Evolutionary conservation across 2,329 filamentous ascomycete genomes (phyloP).

Genomic region (Capronia coronata): DNA sequence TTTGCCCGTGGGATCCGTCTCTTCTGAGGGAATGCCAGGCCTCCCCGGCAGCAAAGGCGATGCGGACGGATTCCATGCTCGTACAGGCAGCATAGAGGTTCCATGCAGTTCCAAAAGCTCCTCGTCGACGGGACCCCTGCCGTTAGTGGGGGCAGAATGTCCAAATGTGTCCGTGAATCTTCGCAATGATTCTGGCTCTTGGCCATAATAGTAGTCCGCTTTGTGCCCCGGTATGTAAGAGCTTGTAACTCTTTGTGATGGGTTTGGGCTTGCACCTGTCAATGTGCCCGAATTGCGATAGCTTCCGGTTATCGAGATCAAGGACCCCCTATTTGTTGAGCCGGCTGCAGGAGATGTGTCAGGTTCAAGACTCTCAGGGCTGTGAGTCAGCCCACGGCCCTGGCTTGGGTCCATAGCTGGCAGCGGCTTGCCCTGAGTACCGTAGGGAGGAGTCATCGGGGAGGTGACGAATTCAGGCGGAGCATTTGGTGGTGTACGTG

Average conservation of each 20-base stretch:
- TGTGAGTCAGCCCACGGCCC: neutral
- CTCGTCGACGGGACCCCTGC: neutral
- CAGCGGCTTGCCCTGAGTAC: neutral
- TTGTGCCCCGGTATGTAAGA: neutral
- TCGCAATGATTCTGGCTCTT: neutral
- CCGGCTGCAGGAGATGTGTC: neutral
- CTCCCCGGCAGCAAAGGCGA: too few relatives aligned
- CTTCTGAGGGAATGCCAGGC: neutral
- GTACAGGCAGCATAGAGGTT: neutral
- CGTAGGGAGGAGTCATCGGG: neutral
- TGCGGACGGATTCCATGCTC: too few relatives aligned
- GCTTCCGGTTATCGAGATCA: neutral
- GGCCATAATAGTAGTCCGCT: neutral
- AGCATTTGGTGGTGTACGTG: slow-evolving; percentile 3
- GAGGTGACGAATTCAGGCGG: neutral
- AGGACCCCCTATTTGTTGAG: neutral
- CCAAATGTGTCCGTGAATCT: neutral
- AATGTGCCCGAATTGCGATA: neutral
- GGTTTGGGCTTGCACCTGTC: neutral
- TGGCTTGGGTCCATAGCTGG: neutral
- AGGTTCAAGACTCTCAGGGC: neutral
- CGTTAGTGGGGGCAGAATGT: neutral
- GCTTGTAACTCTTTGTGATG: neutral
- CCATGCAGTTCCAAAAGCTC: neutral
- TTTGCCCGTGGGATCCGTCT: neutral